Evolutionary conservation across 768 basidiomycete genomes (phyloP).

Genomic region (Hemileccinum rubropunctum): DNA sequence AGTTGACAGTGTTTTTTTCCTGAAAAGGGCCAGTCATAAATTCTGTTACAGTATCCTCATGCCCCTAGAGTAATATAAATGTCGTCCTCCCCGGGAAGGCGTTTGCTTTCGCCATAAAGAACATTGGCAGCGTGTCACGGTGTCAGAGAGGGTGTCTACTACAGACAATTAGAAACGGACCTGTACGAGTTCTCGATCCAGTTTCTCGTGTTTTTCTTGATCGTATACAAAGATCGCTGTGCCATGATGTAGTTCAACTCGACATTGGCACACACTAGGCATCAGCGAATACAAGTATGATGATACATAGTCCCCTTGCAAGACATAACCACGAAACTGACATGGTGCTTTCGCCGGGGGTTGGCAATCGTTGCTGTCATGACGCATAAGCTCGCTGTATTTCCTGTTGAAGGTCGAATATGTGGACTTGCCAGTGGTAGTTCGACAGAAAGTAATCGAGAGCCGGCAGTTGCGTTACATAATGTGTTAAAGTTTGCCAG

Average conservation of each 20-base stretch:
- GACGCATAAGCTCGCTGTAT: too few species aligned
- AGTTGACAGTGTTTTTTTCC: constrained; percentile 25
- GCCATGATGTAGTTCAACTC: neutral
- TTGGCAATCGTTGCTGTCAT: too few species aligned
- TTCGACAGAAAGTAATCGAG: too few species aligned
- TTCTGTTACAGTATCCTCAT: constrained; percentile 31
- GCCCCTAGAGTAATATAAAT: constrained; percentile 10
- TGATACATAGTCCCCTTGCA: too few species aligned
- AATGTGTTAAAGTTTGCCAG: too few species aligned
- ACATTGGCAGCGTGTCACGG: constrained; percentile 24
- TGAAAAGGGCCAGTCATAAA: constrained; percentile 33
- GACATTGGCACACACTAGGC: neutral
- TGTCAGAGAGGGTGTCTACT: neutral
- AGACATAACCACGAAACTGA: too few species aligned
- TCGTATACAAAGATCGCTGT: constrained; percentile 30
- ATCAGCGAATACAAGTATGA: neutral
- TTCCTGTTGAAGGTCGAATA: too few species aligned
- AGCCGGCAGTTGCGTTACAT: too few species aligned
- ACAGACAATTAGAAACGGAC: constrained; percentile 12
- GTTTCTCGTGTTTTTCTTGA: constrained; percentile 29
- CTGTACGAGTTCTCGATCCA: constrained; percentile 37
- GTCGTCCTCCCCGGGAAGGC: constrained; percentile 33
- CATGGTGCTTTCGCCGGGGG: too few species aligned
- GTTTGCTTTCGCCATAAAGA: constrained; percentile 31
- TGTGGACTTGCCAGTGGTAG: too few species aligned